Conservation (phyloP, 1,284 basidiomycete genomes). For the Rhodofomes roseus region DNA sequence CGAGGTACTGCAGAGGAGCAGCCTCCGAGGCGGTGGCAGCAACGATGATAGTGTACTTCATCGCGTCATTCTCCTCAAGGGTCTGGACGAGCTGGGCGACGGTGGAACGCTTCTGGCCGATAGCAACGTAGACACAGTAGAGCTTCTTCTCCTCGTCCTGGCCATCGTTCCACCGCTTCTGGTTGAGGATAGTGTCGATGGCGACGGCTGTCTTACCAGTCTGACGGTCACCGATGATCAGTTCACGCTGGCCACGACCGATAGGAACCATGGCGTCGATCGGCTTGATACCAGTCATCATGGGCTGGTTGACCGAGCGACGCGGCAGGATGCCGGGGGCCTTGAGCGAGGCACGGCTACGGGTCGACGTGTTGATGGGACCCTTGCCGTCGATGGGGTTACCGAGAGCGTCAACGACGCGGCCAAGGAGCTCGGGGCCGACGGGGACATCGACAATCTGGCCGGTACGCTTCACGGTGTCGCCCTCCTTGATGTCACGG, state of each 20-base stretch:
- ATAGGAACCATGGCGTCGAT: conserved; percentile 99
- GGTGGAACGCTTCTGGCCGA: conserved; percentile 99
- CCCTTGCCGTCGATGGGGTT: conserved; percentile 99
- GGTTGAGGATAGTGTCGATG: conserved; percentile 99
- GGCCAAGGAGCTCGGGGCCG: conserved; percentile 92
- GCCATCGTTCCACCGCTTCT: conserved; percentile 99
- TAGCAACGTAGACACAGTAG: conserved; percentile 99
- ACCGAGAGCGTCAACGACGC: conserved; percentile 98
- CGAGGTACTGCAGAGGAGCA: conserved; percentile 97
- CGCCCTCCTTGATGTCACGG: conserved; percentile 99
- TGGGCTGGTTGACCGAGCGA: conserved; percentile 99
- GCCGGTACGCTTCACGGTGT: conserved; percentile 99
- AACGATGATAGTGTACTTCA: conserved; percentile 99
- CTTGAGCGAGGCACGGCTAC: conserved; percentile 96
- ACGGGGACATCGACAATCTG: conserved; percentile 99
- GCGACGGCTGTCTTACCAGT: conserved; percentile 99
- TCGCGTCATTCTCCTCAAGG: conserved; percentile 98
- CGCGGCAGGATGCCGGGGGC: conserved; percentile 98
- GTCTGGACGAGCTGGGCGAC: conserved; percentile 99
- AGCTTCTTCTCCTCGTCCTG: conserved; percentile 96
- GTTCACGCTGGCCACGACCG: conserved; percentile 99
- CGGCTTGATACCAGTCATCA: conserved; percentile 99
- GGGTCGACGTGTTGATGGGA: conserved; percentile 89
- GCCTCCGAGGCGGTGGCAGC: conserved; percentile 99
- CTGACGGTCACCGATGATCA: conserved; percentile 99